These are phyloP conservation scores for Globisporangium lucens DNA, from an alignment of 352 stramenopile genomes.

Conservation along the genomic window DNA sequence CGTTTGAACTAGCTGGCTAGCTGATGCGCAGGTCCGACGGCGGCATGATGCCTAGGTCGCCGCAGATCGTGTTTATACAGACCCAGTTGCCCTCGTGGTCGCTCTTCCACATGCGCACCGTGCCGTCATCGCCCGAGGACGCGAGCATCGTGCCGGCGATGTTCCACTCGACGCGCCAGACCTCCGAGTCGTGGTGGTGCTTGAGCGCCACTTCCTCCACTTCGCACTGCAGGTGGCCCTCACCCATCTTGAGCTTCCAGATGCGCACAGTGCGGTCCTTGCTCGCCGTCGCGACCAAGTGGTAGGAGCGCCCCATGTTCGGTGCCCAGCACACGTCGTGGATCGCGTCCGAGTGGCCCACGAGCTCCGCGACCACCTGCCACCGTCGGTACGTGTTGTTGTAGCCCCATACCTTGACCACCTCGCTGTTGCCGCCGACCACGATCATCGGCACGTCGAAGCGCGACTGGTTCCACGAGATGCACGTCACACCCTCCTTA, in stretches of 20 bases:
- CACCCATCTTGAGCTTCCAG: slow-evolving; percentile 79
- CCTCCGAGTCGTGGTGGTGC: slow-evolving; percentile 86
- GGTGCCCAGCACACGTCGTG: slow-evolving; percentile 96
- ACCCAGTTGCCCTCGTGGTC: slow-evolving; percentile 91
- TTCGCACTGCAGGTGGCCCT: slow-evolving; percentile 61
- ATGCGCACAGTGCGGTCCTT: slow-evolving; percentile 90
- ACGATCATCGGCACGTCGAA: slow-evolving; percentile 95
- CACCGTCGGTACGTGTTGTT: slow-evolving; percentile 85
- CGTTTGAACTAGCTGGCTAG: not conserved
- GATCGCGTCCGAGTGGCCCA: slow-evolving; percentile 86
- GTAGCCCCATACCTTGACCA: slow-evolving; percentile 91
- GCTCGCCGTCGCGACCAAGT: slow-evolving; percentile 92
- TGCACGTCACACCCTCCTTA: slow-evolving; percentile 86
- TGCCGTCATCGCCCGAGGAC: slow-evolving; percentile 92
- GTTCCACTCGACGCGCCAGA: slow-evolving; percentile 97
- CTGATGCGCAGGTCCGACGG: slow-evolving; percentile 26
- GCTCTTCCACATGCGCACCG: slow-evolving; percentile 95
- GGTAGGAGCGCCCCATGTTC: slow-evolving; percentile 92
- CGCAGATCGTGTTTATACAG: slow-evolving; percentile 86
- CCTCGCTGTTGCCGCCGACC: slow-evolving; percentile 87
- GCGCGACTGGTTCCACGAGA: slow-evolving; percentile 94
- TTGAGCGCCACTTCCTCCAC: slow-evolving; percentile 76
- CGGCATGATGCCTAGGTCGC: slow-evolving; percentile 49
- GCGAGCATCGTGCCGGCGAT: slow-evolving; percentile 95
- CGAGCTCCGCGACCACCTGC: slow-evolving; percentile 82